Conservation (phyloP, 805 yeast species). For the Brettanomyces anomalus region DNA sequence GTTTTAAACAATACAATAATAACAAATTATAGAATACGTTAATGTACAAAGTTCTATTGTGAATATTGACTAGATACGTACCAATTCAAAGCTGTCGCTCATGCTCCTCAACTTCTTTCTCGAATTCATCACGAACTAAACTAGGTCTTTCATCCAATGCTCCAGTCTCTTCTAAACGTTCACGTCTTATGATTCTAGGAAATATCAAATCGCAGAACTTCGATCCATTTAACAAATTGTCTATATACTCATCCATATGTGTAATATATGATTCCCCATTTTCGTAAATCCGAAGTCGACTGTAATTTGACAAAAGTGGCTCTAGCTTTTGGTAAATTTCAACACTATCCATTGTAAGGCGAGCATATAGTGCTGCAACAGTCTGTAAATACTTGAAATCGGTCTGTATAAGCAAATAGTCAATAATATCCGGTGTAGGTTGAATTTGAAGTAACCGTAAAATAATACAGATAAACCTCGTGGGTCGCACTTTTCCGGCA, state of each 20-base stretch:
- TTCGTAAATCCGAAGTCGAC: conserved; percentile 51
- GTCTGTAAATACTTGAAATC: conserved; percentile 75
- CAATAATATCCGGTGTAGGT: conserved; percentile 52
- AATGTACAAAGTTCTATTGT: no score
- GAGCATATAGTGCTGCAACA: conserved; percentile 54
- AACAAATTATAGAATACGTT: no score
- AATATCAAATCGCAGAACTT: conserved; percentile 67
- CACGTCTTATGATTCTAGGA: conserved; percentile 47
- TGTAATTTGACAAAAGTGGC: conserved; percentile 50
- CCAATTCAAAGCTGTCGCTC: background rate
- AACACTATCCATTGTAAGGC: conserved; percentile 36
- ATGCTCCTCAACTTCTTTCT: conserved; percentile 18
- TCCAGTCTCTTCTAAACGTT: conserved; percentile 33
- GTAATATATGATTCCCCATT: conserved; percentile 28
- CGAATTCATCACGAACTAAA: conserved; percentile 26
- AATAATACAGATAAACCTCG: conserved; percentile 67
- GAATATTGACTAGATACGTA: no score
- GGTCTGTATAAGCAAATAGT: conserved; percentile 45
- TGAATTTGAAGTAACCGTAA: conserved; percentile 69
- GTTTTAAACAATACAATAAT: background rate
- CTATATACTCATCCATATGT: conserved; percentile 70
- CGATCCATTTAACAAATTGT: conserved; percentile 43
- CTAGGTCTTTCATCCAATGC: conserved; percentile 31
- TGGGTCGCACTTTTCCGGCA: conserved; percentile 42
- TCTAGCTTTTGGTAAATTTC: conserved; percentile 45